A percentile compares a stretch with the other conserved stretches of the same genome.
Conservation (phyloP, 2,329 filamentous ascomycete genomes). For the Monosporascus sp. region DNA sequence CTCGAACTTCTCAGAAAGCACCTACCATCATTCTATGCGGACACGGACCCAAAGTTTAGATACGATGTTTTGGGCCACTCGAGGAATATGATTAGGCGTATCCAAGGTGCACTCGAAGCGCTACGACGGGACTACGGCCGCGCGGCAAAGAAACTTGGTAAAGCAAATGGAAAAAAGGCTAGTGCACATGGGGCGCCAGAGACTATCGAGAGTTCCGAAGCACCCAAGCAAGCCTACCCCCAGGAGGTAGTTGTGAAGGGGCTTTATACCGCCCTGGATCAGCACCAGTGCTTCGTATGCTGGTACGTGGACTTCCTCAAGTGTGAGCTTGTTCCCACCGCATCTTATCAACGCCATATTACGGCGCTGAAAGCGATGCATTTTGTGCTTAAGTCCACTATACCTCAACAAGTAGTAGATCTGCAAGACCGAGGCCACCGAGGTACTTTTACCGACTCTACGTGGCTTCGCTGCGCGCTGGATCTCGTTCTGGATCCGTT, state of each 20-base stretch:
- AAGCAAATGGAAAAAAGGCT: constrained; percentile 4
- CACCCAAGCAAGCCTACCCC: constrained; percentile 3
- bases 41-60: constrained; percentile 80
- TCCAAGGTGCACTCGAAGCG: constrained; percentile 60
- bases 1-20: constrained; percentile 59
- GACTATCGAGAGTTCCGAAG: constrained; percentile 3
- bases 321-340: constrained; percentile 68
- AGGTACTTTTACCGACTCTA: constrained; percentile 35
- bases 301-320: constrained; percentile 73
- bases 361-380: constrained; percentile 68
- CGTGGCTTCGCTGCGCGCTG: constrained; percentile 59
- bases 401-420: constrained; percentile 37
- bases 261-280: constrained; percentile 34
- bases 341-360: constrained; percentile 86
- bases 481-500: constrained; percentile 86
- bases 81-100: constrained; percentile 69
- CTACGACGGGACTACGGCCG: constrained; percentile 34
- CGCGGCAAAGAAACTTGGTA: constrained; percentile 26
- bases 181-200: background rate
- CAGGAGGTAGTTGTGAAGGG: constrained; percentile 5
- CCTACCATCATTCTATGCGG: constrained; percentile 68
- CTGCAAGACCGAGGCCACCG: constrained; percentile 34
- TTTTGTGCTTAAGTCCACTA: constrained; percentile 55
- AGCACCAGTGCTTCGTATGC: constrained; percentile 59
- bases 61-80: constrained; percentile 72